Evolutionary conservation across 768 basidiomycete species (phyloP).

Genomic region (Tricholomella constricta): DNA sequence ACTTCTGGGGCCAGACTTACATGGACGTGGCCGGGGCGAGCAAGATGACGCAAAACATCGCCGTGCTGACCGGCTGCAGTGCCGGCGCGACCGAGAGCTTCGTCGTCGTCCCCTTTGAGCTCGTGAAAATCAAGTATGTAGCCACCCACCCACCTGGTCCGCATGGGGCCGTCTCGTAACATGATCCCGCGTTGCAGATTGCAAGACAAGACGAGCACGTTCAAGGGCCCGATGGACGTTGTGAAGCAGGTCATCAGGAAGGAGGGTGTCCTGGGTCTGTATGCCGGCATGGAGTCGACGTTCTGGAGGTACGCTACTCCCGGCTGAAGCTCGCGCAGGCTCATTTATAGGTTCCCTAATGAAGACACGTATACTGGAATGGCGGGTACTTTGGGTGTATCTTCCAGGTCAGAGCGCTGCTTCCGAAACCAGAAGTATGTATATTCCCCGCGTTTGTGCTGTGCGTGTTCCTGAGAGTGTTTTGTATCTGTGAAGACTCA

Average conservation of each 20-base stretch:
- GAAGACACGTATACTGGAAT: slow-evolving; percentile 88
- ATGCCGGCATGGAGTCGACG: slow-evolving; percentile 95
- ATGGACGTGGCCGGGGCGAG: slow-evolving; percentile 59
- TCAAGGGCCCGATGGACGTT: slow-evolving; percentile 90
- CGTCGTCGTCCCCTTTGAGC: slow-evolving; percentile 95
- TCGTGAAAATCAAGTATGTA: slow-evolving; percentile 81
- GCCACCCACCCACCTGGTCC: not conserved
- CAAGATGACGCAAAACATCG: slow-evolving; percentile 89
- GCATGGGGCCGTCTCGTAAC: no score
- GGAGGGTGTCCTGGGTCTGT: slow-evolving; percentile 83
- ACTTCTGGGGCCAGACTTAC: slow-evolving; percentile 93
- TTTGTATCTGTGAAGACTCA: slow-evolving; percentile 50
- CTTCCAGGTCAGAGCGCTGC: slow-evolving; percentile 73
- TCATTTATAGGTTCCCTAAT: slow-evolving; percentile 1
- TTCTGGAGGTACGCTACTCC: slow-evolving; percentile 81
- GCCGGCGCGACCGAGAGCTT: slow-evolving; percentile 97
- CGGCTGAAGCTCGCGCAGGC: not conserved
- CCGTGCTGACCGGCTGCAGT: slow-evolving; percentile 86
- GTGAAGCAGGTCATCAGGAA: slow-evolving; percentile 76
- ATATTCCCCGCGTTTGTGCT: no score
- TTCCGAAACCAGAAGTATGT: slow-evolving; percentile 83
- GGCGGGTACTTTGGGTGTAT: slow-evolving; percentile 96
- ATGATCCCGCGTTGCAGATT: no score
- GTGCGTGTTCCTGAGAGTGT: not conserved
- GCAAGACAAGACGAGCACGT: slow-evolving; percentile 92